Percentiles rank a stretch among this genome's conserved stretches.
phyloP scores from a whole-genome alignment of 352 stramenopile species.

The Phytophthora melonis region DNA sequence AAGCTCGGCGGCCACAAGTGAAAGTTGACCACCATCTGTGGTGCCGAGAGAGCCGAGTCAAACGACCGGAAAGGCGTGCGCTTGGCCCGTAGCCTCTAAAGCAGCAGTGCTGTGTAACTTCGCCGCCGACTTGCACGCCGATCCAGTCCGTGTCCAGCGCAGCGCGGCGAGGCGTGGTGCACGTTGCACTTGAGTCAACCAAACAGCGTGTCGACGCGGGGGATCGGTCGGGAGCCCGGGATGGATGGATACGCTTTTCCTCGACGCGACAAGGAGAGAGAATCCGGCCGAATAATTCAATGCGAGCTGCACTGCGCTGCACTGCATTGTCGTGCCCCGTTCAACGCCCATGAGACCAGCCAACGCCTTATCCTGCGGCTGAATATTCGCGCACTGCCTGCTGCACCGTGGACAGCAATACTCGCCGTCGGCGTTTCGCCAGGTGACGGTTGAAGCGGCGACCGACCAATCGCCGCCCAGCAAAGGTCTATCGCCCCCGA shows the following conservation, averaged over 20 bases:
- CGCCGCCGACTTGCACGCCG: neutral
- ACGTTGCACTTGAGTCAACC: constrained; percentile 23
- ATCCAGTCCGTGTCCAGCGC: neutral
- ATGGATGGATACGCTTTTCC: constrained; percentile 24
- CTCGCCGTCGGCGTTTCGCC: neutral
- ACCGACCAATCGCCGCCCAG: neutral
- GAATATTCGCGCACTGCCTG: neutral
- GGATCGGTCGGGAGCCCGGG: constrained; percentile 23
- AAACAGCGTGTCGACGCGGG: constrained; percentile 4
- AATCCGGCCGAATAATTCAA: constrained; percentile 13
- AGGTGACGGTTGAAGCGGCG: constrained; percentile 13
- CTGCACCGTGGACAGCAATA: neutral
- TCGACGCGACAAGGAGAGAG: neutral
- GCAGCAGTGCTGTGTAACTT: neutral
- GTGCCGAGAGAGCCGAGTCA: neutral
- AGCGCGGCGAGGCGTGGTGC: neutral
- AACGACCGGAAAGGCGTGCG: neutral
- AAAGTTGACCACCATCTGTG: neutral
- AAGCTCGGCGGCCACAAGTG: neutral
- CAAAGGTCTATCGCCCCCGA: constrained; percentile 9
- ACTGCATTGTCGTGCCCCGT: neutral
- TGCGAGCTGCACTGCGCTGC: neutral
- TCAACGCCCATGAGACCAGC: constrained; percentile 6
- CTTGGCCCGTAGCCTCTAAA: neutral
- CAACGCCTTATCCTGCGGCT: neutral